Evolutionary conservation across 306 rosid species (phyloP).

Genomic region (Castanospermum australe): DNA sequence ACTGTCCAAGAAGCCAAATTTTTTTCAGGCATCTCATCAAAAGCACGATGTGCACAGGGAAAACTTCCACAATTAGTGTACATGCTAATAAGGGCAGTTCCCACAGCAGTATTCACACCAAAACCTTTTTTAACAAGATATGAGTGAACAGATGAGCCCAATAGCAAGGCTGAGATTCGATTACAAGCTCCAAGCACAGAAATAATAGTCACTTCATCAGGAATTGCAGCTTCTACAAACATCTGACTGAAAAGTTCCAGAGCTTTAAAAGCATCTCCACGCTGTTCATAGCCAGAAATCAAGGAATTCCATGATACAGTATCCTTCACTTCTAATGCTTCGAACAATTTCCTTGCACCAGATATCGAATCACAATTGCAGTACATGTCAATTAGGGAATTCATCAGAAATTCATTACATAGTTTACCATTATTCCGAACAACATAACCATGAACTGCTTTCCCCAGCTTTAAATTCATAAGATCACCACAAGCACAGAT

Average conservation of each 20-base stretch:
- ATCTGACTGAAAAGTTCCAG: slow-evolving; percentile 52
- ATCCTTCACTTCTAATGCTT: slow-evolving; percentile 39
- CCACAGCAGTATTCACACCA: slow-evolving; percentile 45
- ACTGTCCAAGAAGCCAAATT: slow-evolving; percentile 63
- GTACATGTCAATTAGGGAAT: slow-evolving; percentile 61
- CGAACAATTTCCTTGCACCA: slow-evolving; percentile 50
- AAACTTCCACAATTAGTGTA: slow-evolving; percentile 64
- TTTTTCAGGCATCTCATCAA: slow-evolving; percentile 49
- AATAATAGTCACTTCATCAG: slow-evolving; percentile 57
- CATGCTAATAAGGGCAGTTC: slow-evolving; percentile 61
- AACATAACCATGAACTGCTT: slow-evolving; percentile 47
- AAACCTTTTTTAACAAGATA: slow-evolving; percentile 48
- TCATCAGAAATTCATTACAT: slow-evolving; percentile 40
- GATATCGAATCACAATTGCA: slow-evolving; percentile 40
- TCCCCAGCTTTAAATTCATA: slow-evolving; percentile 49
- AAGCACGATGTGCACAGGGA: slow-evolving; percentile 39
- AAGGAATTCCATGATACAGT: slow-evolving; percentile 63
- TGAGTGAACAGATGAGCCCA: slow-evolving; percentile 52
- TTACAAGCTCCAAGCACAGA: slow-evolving; percentile 51
- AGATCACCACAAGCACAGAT: slow-evolving; percentile 51
- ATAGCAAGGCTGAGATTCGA: slow-evolving; percentile 50
- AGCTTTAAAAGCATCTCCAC: slow-evolving; percentile 51
- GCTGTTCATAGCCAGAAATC: slow-evolving; percentile 53
- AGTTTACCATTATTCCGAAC: slow-evolving; percentile 31
- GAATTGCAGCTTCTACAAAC: slow-evolving; percentile 39